Percentiles rank a stretch among this genome's conserved stretches.
Evolutionary conservation across 139 green algal species (phyloP).

Genomic region (Medakamo hakoo): DNA sequence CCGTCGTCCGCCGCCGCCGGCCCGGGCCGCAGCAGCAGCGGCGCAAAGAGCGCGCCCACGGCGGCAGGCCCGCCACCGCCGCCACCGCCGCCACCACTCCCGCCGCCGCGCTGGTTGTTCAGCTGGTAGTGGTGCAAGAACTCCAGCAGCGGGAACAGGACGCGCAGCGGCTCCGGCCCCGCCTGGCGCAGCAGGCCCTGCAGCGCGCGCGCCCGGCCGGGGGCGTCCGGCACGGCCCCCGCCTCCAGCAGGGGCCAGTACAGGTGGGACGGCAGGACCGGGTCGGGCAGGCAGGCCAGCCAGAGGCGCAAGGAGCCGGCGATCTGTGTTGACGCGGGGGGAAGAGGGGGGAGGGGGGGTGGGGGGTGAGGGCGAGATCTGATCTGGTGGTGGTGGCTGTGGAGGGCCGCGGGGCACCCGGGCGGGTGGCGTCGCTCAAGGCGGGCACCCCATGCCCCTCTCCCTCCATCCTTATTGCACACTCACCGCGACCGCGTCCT

Average conservation of each 20-base stretch:
- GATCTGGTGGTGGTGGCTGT: too few species aligned
- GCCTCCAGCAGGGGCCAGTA: background rate
- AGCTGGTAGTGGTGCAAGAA: constrained; percentile 6
- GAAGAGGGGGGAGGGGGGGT: too few species aligned
- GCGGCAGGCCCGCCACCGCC: background rate
- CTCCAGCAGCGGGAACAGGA: constrained; percentile 3
- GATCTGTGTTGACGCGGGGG: background rate
- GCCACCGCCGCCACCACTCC: too few species aligned
- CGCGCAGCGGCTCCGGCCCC: background rate
- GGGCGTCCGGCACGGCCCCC: background rate
- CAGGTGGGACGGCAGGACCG: background rate
- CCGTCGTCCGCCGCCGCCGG: too few species aligned
- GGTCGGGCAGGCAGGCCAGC: constrained; percentile 1
- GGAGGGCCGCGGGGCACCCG: too few species aligned
- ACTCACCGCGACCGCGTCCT: background rate
- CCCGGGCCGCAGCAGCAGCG: background rate
- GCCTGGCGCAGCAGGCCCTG: background rate
- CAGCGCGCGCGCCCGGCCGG: background rate
- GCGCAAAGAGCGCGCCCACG: constrained; percentile 1
- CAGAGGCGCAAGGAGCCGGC: constrained; percentile 1
- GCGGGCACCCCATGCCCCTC: too few species aligned
- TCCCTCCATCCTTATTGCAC: too few species aligned
- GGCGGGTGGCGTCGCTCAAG: too few species aligned
- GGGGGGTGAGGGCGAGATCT: too few species aligned
- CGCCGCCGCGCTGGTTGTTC: constrained; percentile 1